These are phyloP conservation scores for Yueomyces sp. DNA, from an alignment of 1,139 yeast genomes.

Conservation along the genomic window DNA sequence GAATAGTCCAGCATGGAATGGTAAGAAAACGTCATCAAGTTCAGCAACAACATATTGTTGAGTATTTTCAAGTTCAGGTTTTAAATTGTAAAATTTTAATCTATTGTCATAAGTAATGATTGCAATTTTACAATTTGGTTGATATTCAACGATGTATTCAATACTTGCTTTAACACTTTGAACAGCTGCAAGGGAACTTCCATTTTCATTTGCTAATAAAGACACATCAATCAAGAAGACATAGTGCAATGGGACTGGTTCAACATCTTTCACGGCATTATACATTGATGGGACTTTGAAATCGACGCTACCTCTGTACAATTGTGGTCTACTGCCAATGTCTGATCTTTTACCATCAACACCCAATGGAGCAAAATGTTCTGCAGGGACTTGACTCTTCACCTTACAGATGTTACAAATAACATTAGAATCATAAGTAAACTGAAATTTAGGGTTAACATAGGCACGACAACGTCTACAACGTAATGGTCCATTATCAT, in stretches of 20 bases:
- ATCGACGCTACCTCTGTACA: slow-evolving; percentile 77
- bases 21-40: slow-evolving; percentile 69
- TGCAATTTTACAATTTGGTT: slow-evolving; percentile 40
- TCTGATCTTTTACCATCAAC: slow-evolving; percentile 49
- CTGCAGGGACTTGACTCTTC: slow-evolving; percentile 56
- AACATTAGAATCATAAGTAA: slow-evolving; percentile 50
- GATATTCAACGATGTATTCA: slow-evolving; percentile 23
- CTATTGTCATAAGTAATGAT: slow-evolving; percentile 68
- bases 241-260: slow-evolving; percentile 47
- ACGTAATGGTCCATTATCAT: slow-evolving; percentile 45
- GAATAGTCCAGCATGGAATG: slow-evolving; percentile 66
- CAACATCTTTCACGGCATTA: slow-evolving; percentile 34
- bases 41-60: slow-evolving; percentile 63
- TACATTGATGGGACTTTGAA: slow-evolving; percentile 65
- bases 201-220: slow-evolving; percentile 50
- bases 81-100: slow-evolving; percentile 63
- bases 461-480: slow-evolving; percentile 88
- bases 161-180: slow-evolving; percentile 52
- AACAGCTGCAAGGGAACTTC: slow-evolving; percentile 42
- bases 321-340: slow-evolving; percentile 56
- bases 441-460: slow-evolving; percentile 72
- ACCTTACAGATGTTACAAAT: slow-evolving; percentile 84
- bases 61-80: slow-evolving; percentile 41
- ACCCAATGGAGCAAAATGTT: slow-evolving; percentile 55
- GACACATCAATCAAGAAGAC: slow-evolving; percentile 71